A percentile compares a stretch with the other conserved stretches of the same genome.
These are phyloP conservation scores for Cokeromyces recurvatus DNA, from an alignment of 371 early-diverging fungal species.

Conservation along the genomic window DNA sequence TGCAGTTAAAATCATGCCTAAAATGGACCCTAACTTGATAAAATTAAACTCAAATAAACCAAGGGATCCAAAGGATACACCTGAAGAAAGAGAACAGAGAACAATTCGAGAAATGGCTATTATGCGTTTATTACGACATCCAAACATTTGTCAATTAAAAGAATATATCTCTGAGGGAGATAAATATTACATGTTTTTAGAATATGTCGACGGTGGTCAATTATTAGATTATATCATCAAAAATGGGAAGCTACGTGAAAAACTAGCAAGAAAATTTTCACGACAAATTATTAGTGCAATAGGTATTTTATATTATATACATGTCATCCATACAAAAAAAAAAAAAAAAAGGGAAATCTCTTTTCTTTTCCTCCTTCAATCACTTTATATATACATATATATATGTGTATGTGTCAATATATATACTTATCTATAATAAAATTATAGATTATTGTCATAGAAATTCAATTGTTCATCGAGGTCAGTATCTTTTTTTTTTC, in stretches of 20 bases:
- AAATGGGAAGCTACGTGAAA: slow-evolving; percentile 62
- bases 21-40: slow-evolving; percentile 22
- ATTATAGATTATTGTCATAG: slow-evolving; percentile 73
- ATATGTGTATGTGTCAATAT: no score
- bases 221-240: slow-evolving; percentile 76
- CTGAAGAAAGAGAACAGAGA: slow-evolving; percentile 60
- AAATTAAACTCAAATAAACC: no score
- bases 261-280: slow-evolving; percentile 70
- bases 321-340: not conserved
- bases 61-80: slow-evolving; percentile 46
- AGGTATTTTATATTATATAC: no score
- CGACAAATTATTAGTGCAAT: slow-evolving; percentile 82
- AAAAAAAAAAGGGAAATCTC: not conserved
- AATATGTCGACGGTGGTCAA: slow-evolving; percentile 74
- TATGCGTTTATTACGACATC: slow-evolving; percentile 78
- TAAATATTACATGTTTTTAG: slow-evolving; percentile 87
- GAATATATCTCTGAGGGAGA: slow-evolving; percentile 71
- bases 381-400: no score
- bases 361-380: no score
- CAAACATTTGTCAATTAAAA: slow-evolving; percentile 63
- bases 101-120: slow-evolving; percentile 80
- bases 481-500: no score
- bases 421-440: no score
- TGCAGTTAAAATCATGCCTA: slow-evolving; percentile 50
- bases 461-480: not conserved